phyloP scores from a whole-genome alignment of 2,329 filamentous ascomycete genomes.

The Pseudocercospora pini-densiflorae region DNA sequence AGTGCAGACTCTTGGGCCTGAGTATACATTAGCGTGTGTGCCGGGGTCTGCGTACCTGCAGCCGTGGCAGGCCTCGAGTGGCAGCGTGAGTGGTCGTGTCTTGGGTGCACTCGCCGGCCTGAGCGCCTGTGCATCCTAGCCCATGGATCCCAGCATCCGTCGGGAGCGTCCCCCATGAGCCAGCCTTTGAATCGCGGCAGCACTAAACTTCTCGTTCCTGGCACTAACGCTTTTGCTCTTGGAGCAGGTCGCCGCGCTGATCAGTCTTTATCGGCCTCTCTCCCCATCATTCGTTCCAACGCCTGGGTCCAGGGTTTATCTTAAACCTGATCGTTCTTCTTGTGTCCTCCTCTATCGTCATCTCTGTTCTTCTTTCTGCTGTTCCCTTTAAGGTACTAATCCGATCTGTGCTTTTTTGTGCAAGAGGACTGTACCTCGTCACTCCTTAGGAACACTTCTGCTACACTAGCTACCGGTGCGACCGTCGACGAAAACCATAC shows the following conservation, averaged over 20 bases:
- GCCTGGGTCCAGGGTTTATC: conserved; percentile 37
- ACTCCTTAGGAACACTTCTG: conserved; percentile 32
- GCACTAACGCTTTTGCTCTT: conserved; percentile 30
- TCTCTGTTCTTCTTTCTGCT: conserved; percentile 33
- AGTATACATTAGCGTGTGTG: conserved; percentile 17
- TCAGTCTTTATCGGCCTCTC: conserved; percentile 34
- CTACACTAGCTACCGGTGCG: conserved; percentile 27
- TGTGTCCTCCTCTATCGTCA: conserved; percentile 31
- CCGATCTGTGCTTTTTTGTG: conserved; percentile 26
- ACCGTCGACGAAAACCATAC: conserved; percentile 25
- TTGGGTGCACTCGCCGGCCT: conserved; percentile 10
- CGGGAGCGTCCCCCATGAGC: conserved; percentile 34
- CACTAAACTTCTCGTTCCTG: conserved; percentile 33
- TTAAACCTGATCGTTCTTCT: conserved; percentile 31
- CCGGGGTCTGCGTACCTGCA: conserved; percentile 25
- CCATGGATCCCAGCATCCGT: conserved; percentile 31
- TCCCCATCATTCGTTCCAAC: conserved; percentile 32
- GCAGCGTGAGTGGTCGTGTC: conserved; percentile 19
- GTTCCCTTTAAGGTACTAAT: conserved; percentile 31
- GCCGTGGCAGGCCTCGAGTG: conserved; percentile 16
- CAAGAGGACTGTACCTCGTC: conserved; percentile 25
- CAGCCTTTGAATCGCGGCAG: conserved; percentile 33
- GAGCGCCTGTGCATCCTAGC: conserved; percentile 16
- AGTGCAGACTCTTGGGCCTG: conserved; percentile 14
- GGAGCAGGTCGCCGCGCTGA: conserved; percentile 31